A percentile compares a stretch with the other conserved stretches of the same genome.
phyloP scores from a whole-genome alignment of 225 moss, liverwort and hornwort species.

The Takakia lepidozioides region DNA sequence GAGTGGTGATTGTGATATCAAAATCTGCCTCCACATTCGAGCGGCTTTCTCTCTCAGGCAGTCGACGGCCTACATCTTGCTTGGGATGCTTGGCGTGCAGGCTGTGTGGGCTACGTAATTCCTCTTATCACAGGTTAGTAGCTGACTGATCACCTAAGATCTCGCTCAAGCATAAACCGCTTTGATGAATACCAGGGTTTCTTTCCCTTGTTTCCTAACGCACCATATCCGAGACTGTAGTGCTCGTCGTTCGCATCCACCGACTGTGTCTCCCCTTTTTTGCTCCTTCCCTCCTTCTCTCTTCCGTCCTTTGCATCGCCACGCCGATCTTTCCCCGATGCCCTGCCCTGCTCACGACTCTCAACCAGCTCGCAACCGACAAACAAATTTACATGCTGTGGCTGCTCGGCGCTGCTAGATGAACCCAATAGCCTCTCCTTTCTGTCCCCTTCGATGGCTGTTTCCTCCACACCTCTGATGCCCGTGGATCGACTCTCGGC shows the following conservation, averaged over 20 bases:
- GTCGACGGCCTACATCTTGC: too few relatives aligned
- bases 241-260: slow-evolving; percentile 76
- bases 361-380: slow-evolving; percentile 33
- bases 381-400: slow-evolving; percentile 69
- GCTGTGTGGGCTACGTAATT: too few relatives aligned
- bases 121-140: too few relatives aligned
- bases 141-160: too few relatives aligned
- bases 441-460: slow-evolving; percentile 14
- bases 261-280: slow-evolving; percentile 62
- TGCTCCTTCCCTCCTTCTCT: slow-evolving; percentile 30
- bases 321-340: slow-evolving; percentile 22
- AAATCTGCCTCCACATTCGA: too few relatives aligned
- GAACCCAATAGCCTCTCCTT: slow-evolving; percentile 5
- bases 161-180: slow-evolving; percentile 69
- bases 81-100: too few relatives aligned
- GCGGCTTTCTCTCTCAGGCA: too few relatives aligned
- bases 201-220: slow-evolving; percentile 63
- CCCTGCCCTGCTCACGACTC: slow-evolving; percentile 7
- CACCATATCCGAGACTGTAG: slow-evolving; percentile 68
- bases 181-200: slow-evolving; percentile 73
- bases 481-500: slow-evolving; percentile 31
- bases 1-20: too few relatives aligned
- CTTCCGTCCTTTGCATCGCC: slow-evolving; percentile 32
- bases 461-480: slow-evolving; percentile 8
- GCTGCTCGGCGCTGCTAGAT: slow-evolving; percentile 30